A percentile compares a stretch with the other conserved stretches of the same genome.
Conservation (phyloP, 2,329 filamentous ascomycete genomes). For the Orbilia javanica region DNA sequence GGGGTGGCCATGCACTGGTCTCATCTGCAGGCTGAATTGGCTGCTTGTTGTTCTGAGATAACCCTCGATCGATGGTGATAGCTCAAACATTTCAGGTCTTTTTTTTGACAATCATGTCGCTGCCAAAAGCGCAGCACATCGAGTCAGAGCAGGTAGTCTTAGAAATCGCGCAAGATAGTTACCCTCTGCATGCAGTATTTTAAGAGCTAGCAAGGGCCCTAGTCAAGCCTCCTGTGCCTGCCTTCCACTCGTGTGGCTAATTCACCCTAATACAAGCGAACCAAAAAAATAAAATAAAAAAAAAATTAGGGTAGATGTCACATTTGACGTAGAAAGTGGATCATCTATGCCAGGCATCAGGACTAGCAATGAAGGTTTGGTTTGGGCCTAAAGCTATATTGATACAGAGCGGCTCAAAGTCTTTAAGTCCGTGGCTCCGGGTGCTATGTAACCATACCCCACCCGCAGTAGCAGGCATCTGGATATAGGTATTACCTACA, state of each 20-base stretch:
- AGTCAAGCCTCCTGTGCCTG: conserved; percentile 41
- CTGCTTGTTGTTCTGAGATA: conserved; percentile 18
- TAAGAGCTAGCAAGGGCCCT: conserved; percentile 34
- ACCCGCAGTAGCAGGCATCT: conserved; percentile 18
- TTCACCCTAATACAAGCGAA: conserved; percentile 20
- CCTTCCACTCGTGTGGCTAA: conserved; percentile 47
- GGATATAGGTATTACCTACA: conserved; percentile 3
- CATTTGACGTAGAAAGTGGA: conserved; percentile 26
- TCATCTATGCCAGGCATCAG: conserved; percentile 3
- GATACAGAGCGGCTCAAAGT: not conserved
- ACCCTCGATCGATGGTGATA: conserved; percentile 3
- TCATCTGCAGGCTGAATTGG: conserved; percentile 29
- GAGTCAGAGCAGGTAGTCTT: not conserved
- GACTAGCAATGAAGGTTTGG: not conserved
- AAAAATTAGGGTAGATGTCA: too few species aligned
- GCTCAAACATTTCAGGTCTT: conserved; percentile 6
- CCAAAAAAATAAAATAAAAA: not conserved
- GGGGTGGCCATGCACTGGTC: conserved; percentile 6
- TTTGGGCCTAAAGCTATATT: not conserved
- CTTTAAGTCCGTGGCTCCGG: conserved; percentile 2
- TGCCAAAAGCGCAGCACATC: conserved; percentile 42
- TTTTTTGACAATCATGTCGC: not conserved
- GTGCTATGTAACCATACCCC: conserved; percentile 11
- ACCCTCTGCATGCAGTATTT: conserved; percentile 12
- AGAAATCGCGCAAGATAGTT: conserved; percentile 51